Base-by-base conservation (phyloP, 345 rosid genomes). In the Raphanus sativus region DNA sequence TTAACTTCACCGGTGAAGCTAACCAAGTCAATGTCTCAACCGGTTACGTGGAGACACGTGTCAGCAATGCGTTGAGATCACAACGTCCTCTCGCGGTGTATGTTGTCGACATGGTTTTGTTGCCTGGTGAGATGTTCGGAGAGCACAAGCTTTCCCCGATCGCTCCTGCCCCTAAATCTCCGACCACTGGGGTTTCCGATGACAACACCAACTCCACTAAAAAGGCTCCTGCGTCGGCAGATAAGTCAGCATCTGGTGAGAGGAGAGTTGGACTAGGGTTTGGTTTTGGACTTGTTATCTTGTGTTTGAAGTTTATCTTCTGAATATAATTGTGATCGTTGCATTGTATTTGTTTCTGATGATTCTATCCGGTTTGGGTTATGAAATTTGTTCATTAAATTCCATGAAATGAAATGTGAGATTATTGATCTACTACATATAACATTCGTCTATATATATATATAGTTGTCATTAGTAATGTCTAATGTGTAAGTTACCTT, bases 11-110 rank as follows among this genome's bases (percentile, higher is more conserved):
- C 2, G 88, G 92, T 4, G 78, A 78, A 62, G 80, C 81, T 11
- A 92, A 83, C 85, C 98, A 95, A 83, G 84, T 90, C 69, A 95
- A 92, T 42, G 94, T 95, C 4, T 87, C 98, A 0, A 83, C 86
- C 2, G 98, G 94, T 60, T 60, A 79, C 0, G 89, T 90, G 0
- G 84, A 86, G 83, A 88, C 97, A 5, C 92, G 76, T 72, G 11
- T 94, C 13, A 86, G 87, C 65, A 92, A 89, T 36, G 77, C 91
- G 0, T 62, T 94, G 24, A 82, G 81, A 29, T 76, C 81, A 24
- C 60, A 62, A 26, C 74, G 56, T 34, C 99, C 98, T 17, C 76
- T 95, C 17, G 96, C 96, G 0, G 81, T 92, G 73, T 95, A 95
- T 80, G 87, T 85, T 58, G 86, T 90, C 13, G 99, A 95, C 66